phyloP scores from a whole-genome alignment of 805 yeast species.

The Starmerella sirachaensis region DNA sequence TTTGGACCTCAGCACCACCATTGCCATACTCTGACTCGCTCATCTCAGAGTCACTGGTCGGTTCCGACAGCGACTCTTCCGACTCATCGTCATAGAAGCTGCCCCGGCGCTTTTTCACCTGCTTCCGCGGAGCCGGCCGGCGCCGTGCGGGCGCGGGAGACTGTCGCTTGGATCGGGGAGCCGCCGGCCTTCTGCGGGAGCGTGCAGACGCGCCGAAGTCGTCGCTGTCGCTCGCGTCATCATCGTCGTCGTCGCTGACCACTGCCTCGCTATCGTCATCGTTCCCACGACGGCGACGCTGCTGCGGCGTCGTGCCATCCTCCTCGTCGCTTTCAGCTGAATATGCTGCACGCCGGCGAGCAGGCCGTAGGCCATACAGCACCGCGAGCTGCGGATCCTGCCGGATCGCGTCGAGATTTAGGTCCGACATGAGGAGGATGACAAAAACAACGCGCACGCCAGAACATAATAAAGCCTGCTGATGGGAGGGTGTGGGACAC shows the following conservation, averaged over 20 bases:
- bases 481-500: too few relatives aligned
- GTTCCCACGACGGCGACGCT: slow-evolving; percentile 4
- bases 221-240: slow-evolving; percentile 6
- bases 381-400: slow-evolving; percentile 25
- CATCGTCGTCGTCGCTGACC: slow-evolving; percentile 12
- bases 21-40: slow-evolving; percentile 7
- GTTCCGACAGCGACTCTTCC: slow-evolving; percentile 10
- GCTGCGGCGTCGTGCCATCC: slow-evolving; percentile 9
- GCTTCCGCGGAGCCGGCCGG: slow-evolving; percentile 1
- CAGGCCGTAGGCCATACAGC: slow-evolving; percentile 34
- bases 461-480: neutral
- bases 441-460: slow-evolving; percentile 8
- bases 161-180: neutral
- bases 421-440: slow-evolving; percentile 17
- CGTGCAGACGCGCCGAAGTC: slow-evolving; percentile 1
- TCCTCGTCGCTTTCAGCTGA: slow-evolving; percentile 21
- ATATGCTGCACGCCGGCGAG: slow-evolving; percentile 24
- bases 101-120: slow-evolving; percentile 9
- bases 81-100: slow-evolving; percentile 22
- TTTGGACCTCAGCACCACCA: slow-evolving; percentile 2
- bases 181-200: slow-evolving; percentile 5
- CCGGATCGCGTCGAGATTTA: slow-evolving; percentile 19
- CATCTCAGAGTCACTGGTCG: slow-evolving; percentile 4
- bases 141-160: slow-evolving; percentile 5
- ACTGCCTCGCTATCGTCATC: slow-evolving; percentile 16